A percentile compares a stretch with the other conserved stretches of the same genome.
These are phyloP conservation scores for Pisolithus orientalis DNA, from an alignment of 768 basidiomycete species.

Conservation along the genomic window DNA sequence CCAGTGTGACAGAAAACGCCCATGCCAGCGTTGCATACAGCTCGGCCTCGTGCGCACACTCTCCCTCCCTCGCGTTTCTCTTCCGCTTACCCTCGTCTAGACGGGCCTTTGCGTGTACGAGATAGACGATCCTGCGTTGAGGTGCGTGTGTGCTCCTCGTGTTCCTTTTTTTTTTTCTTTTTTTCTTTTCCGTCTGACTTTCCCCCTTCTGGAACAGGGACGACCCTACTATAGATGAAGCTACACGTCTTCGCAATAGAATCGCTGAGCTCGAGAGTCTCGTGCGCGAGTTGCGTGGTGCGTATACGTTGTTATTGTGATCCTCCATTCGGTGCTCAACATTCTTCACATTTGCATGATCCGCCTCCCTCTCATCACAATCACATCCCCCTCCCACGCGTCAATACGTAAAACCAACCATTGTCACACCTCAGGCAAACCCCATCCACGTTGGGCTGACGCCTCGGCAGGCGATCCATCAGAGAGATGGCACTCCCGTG, in stretches of 20 bases:
- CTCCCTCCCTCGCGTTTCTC: neutral
- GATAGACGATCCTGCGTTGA: constrained; percentile 80
- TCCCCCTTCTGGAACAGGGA: constrained; percentile 42
- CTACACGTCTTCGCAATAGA: constrained; percentile 74
- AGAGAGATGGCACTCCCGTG: constrained; percentile 84
- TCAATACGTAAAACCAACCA: neutral
- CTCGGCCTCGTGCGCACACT: constrained; percentile 63
- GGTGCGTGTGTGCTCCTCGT: constrained; percentile 34
- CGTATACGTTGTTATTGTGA: constrained; percentile 9
- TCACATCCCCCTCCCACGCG: neutral
- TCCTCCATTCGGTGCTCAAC: constrained; percentile 3
- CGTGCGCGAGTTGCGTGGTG: constrained; percentile 82
- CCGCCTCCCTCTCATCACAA: neutral
- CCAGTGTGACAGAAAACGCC: constrained; percentile 88
- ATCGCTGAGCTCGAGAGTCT: constrained; percentile 92
- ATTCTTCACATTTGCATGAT: neutral
- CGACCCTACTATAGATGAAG: constrained; percentile 84
- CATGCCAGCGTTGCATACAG: constrained; percentile 87
- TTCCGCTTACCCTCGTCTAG: constrained; percentile 30
- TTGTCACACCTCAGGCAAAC: constrained; percentile 51
- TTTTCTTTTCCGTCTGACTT: neutral
- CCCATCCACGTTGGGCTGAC: constrained; percentile 84
- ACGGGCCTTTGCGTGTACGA: constrained; percentile 95
- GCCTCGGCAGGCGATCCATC: constrained; percentile 62
- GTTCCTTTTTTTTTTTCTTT: neutral